Evolutionary conservation across 2,329 filamentous ascomycete genomes (phyloP), one percentile per base, ranked within the genome.

Genomic region (Fusarium poae): DNA sequence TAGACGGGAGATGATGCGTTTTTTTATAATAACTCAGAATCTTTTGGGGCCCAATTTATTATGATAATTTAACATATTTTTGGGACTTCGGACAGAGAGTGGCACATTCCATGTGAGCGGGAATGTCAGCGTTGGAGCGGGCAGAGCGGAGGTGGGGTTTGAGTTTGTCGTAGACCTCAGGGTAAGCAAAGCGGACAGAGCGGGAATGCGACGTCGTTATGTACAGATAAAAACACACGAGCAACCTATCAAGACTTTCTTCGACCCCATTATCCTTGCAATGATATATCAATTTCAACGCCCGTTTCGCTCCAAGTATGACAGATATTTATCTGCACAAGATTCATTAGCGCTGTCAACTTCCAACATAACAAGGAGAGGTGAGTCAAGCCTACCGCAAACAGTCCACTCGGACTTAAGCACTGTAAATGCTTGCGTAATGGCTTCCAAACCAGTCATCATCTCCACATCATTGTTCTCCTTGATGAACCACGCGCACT

Each of bases 401-500:
- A 54, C 29, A 29, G 18, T 5, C 51, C 40, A 54, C 13, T 54
- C 21, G 1, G 29, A 13, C 5, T 48, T 48, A 1, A 54, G 21
- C 4, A 18, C 29, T 8, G 35, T 4, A 1, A 54, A 29, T 11
- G 29, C 40, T 3, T 48, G 1, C 1, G 11, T 34, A 15, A 54
- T 54, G 3, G n/a, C 29, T 11, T 35, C 40, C 2, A 48, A 6
- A 3, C 21, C 51, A 6, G 10, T 5, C 5, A 27, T 40, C 52
- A 60, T 60, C 42, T 60, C 42, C 8, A 34, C 21, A 11, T 57
- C 51, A 20, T 57, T 29, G 15, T 60, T 52, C 40, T 60, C 57
- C n/a, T 53, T 53, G n/a, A 60, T 32, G n/a, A 60, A 60, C 57
- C 57, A 60, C 2, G 32, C 55, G 13, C 57, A 60, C n/a, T 53